Evolutionary conservation across 306 rosid genomes (phyloP), one percentile per base, ranked within the genome.

Genomic region (Potentilla sterilis): DNA sequence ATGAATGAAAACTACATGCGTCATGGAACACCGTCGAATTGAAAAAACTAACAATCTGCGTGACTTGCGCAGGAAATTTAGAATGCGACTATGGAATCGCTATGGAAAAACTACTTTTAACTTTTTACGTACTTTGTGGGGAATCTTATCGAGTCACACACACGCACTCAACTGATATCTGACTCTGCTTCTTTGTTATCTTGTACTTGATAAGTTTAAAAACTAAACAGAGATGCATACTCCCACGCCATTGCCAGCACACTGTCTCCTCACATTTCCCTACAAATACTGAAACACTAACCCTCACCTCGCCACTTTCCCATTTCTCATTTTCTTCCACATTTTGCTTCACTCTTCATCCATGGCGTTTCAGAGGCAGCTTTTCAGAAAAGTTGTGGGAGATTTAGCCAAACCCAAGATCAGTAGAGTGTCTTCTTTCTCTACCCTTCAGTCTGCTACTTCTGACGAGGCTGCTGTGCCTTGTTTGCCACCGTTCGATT

Each of bases 401-500:
- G 74, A 79, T 18, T 51, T 51, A 41, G 58, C 86, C 6, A 78
- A 70, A 15, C 47, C 59, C 46, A 78, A 51, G 22, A 43, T 41
- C 24, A 5, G 28, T 61, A 5, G 71, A 62, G 65, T 69, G 18
- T 35, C 77, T 59, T 73, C 67, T 65, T 69, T 78, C 80, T 70
- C 73, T 34, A 40, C 82, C 1, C 37, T 73, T 77, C 69, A 67
- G 70, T 66, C 84, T 72, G 1, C 72, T 49, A 37, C 73, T 41
- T 21, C 70, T 40, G 61, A 35, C 2, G 51, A 59, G 32, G 34
- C 46, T 18, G 14, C 48, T 32, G 76, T 51, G 48, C 93, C 89
- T 42, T 79, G 63, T 37, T 71, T 94, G 54, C 98, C 97, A 9
- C 89, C 88, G 4, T 92, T 94, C 75, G 88, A 87, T 77, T 77